Base-by-base conservation (phyloP, 805 yeast species). In the Cyberlindnera mycetangii region DNA sequence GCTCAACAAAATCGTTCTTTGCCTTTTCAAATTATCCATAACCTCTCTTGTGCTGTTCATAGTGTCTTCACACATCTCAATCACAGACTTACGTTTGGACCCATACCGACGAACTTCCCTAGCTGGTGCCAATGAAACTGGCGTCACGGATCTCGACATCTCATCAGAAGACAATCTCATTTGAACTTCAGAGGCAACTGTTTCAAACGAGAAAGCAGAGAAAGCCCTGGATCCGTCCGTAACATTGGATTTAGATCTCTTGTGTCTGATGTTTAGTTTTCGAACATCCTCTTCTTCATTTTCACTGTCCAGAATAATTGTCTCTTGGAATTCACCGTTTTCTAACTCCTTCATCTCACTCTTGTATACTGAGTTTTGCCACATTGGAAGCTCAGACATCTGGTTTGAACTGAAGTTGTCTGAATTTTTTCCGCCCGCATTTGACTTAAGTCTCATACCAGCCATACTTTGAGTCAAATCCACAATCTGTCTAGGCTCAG, bases 11-110 rank as follows among this genome's bases (percentile, higher is more conserved):
- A 56, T 25, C 1, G 60, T 56, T 12, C 37, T 43, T 37, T 59
- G 63, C 45, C 63, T 59, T 39, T 47, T 45, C 32, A 59, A 40
- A 8, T 52, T 43, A 5, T 58, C 55, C 48, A 59, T 44, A 6
- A 59, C 55, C 11, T 47, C 46, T 16, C 38, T 37, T 3, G 61
- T 53, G n/a, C 32, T 43, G 14, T 39, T 16, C 58, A 59, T 54
- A 0, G 62, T 49, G 6, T 51, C 56, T n/a, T 55, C 61, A 49
- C 61, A 56, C 32, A 59, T 18, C 14, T 54, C 54, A 15, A 53
- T 34, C 14, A 54, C 59, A 12, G 53, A 39, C 25, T 44, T 52
- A 5, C 46, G 42, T 17, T 48, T 41, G n/a, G 49, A 38, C 7
- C 50, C 50, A 20, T 56, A 42, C 4, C 42, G 41, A 25, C 52